phyloP scores from a whole-genome alignment of 495 filamentous ascomycete genomes.

The Sporormia fimetaria region DNA sequence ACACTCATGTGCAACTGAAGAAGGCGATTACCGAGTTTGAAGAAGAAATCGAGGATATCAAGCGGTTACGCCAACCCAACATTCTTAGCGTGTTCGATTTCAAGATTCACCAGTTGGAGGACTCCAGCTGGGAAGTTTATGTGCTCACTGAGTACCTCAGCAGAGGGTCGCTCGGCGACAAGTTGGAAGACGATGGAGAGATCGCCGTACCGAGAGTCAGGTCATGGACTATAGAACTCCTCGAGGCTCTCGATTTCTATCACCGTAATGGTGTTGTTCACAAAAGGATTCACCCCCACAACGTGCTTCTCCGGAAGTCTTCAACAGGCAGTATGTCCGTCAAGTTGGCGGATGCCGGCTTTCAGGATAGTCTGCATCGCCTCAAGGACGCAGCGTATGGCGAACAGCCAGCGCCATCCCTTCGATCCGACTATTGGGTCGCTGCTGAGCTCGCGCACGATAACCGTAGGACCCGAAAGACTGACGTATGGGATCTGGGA shows the following conservation, averaged over 20 bases:
- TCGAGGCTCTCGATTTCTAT: slow-evolving; percentile 77
- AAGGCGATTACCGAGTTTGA: slow-evolving; percentile 57
- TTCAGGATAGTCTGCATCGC: slow-evolving; percentile 49
- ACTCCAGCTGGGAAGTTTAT: slow-evolving; percentile 59
- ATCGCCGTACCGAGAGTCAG: slow-evolving; percentile 61
- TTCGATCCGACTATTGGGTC: slow-evolving; percentile 64
- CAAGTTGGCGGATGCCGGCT: slow-evolving; percentile 60
- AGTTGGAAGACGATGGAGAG: slow-evolving; percentile 65
- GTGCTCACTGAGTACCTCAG: slow-evolving; percentile 67
- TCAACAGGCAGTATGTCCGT: slow-evolving; percentile 45
- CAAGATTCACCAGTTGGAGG: slow-evolving; percentile 44
- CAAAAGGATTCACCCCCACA: slow-evolving; percentile 61
- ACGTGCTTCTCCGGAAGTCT: slow-evolving; percentile 57
- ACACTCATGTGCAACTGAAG: slow-evolving; percentile 40
- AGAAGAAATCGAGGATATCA: slow-evolving; percentile 56
- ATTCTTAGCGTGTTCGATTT: slow-evolving; percentile 69
- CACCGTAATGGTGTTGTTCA: slow-evolving; percentile 76
- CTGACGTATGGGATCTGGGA: slow-evolving; percentile 91
- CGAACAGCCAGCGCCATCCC: slow-evolving; percentile 33
- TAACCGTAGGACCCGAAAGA: slow-evolving; percentile 57
- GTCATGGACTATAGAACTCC: slow-evolving; percentile 78
- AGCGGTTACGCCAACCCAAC: slow-evolving; percentile 63
- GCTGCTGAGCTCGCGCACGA: slow-evolving; percentile 63
- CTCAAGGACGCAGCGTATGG: slow-evolving; percentile 41
- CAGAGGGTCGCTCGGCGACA: slow-evolving; percentile 70